Percentiles rank a stretch among this genome's conserved stretches.
Evolutionary conservation across 2,329 filamentous ascomycete species (phyloP).

Genomic region (Exophiala phaeomuriformis): DNA sequence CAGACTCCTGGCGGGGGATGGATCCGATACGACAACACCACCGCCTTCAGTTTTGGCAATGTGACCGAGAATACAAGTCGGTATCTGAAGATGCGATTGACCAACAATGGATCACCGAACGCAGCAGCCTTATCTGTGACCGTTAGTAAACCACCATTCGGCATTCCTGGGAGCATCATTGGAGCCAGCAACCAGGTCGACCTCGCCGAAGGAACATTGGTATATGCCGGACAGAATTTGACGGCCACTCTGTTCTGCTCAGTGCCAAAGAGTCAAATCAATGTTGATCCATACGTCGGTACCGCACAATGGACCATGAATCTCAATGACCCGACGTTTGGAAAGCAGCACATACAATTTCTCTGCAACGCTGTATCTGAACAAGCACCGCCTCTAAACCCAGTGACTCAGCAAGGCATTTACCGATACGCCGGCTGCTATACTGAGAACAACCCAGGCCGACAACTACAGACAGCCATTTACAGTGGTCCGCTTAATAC

Average conservation of each 20-base stretch:
- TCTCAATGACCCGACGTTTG: conserved; percentile 38
- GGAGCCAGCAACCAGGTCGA: conserved; percentile 50
- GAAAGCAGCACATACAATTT: conserved; percentile 26
- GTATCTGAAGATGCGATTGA: conserved; percentile 47
- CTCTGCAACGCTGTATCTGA: conserved; percentile 22
- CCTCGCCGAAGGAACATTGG: conserved; percentile 49
- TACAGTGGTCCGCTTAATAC: conserved; percentile 26
- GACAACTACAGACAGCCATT: conserved; percentile 29
- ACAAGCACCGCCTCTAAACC: conserved; percentile 16
- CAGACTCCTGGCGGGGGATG: conserved; percentile 49
- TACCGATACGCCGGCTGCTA: conserved; percentile 32
- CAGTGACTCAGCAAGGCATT: conserved; percentile 15
- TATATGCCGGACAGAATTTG: conserved; percentile 45
- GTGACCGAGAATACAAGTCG: conserved; percentile 47
- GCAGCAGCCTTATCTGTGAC: conserved; percentile 50
- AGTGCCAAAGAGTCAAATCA: conserved; percentile 52
- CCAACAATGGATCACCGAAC: conserved; percentile 45
- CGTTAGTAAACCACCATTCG: conserved; percentile 56
- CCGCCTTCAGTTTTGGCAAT: conserved; percentile 49
- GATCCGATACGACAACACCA: conserved; percentile 41
- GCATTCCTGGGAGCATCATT: conserved; percentile 46
- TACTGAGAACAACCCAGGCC: conserved; percentile 28
- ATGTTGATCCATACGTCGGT: conserved; percentile 45
- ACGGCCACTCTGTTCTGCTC: conserved; percentile 50
- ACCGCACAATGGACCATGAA: conserved; percentile 41